These are phyloP conservation scores for Sphagnum fallax DNA, from an alignment of 228 moss, liverwort and hornwort genomes.

Conservation along the genomic window DNA sequence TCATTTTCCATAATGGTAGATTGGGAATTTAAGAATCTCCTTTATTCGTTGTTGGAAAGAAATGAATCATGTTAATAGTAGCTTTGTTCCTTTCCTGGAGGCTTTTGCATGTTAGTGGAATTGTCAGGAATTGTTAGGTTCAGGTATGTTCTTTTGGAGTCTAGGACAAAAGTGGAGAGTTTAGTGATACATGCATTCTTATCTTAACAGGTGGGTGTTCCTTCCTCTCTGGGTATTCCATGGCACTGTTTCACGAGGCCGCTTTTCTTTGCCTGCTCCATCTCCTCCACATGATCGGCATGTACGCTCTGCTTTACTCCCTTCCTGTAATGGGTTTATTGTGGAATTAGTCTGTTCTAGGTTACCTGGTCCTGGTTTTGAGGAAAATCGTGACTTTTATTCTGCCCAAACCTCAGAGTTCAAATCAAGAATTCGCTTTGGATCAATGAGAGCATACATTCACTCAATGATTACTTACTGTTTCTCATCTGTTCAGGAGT, in stretches of 20 bases:
- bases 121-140: too few relatives aligned
- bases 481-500: background rate
- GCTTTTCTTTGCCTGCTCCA: constrained; percentile 52
- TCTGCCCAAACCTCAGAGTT: too few relatives aligned
- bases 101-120: too few relatives aligned
- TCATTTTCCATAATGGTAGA: too few relatives aligned
- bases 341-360: background rate
- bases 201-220: constrained; percentile 30
- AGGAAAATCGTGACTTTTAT: background rate
- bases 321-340: too few relatives aligned
- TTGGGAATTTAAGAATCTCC: too few relatives aligned
- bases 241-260: constrained; percentile 36
- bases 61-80: too few relatives aligned
- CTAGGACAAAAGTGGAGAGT: too few relatives aligned
- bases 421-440: background rate
- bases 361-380: background rate
- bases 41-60: too few relatives aligned
- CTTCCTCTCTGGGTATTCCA: constrained; percentile 46
- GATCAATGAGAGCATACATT: background rate
- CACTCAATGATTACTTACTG: background rate
- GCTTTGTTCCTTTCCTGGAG: too few relatives aligned
- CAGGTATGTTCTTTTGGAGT: too few relatives aligned
- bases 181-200: too few relatives aligned
- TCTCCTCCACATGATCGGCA: constrained; percentile 55
- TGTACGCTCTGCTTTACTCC: constrained; percentile 9